phyloP scores from a whole-genome alignment of 2,329 filamentous ascomycete genomes.

The Aspergillus felis region DNA sequence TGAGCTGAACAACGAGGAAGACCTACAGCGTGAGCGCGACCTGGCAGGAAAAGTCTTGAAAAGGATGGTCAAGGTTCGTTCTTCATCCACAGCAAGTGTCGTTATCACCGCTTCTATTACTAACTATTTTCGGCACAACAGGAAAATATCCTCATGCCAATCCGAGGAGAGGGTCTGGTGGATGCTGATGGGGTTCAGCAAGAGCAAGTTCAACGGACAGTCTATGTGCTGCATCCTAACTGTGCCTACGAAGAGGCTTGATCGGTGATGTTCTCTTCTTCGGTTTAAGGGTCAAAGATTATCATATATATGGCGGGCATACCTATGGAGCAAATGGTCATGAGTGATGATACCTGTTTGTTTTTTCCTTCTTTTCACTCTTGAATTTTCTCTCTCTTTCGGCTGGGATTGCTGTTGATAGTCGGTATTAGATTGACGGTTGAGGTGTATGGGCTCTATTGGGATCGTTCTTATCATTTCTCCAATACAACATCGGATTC shows the following conservation, averaged over 20 bases:
- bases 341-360: constrained; percentile 31
- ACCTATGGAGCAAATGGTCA: constrained; percentile 23
- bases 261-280: constrained; percentile 10
- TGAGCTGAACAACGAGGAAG: constrained; percentile 75
- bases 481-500: background rate
- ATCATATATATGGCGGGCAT: constrained; percentile 18
- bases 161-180: constrained; percentile 82
- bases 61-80: constrained; percentile 86
- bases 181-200: constrained; percentile 61
- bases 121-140: constrained; percentile 20
- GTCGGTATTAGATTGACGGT: background rate
- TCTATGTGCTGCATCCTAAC: constrained; percentile 93
- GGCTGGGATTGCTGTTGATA: constrained; percentile 2
- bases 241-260: constrained; percentile 67
- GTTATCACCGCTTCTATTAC: constrained; percentile 1
- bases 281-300: constrained; percentile 7
- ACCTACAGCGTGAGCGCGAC: constrained; percentile 69
- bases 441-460: background rate
- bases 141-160: constrained; percentile 59
- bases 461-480: background rate
- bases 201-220: constrained; percentile 46
- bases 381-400: constrained; percentile 3
- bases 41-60: constrained; percentile 82
- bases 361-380: constrained; percentile 1
- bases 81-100: background rate